Evolutionary conservation across 495 filamentous ascomycete genomes (phyloP).

Genomic region (Xylaria nigripes): DNA sequence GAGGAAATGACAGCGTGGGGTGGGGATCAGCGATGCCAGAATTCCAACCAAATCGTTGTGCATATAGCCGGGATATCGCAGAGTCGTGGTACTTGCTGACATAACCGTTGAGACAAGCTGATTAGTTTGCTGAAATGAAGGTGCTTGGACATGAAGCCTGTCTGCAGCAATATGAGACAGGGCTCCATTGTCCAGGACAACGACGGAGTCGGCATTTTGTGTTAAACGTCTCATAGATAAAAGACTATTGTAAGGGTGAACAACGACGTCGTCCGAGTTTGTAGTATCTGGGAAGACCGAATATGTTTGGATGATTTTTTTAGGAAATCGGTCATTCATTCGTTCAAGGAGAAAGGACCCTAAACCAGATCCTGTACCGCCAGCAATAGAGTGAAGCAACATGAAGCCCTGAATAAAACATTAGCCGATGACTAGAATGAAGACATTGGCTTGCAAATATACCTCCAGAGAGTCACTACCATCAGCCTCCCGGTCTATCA

Average conservation of each 20-base stretch:
- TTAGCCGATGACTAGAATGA: not conserved
- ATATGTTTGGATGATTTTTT: slow-evolving; percentile 98
- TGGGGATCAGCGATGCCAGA: slow-evolving; percentile 90
- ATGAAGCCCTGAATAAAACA: slow-evolving; percentile 71
- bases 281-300: slow-evolving; percentile 94
- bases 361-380: slow-evolving; percentile 89
- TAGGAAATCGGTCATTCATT: slow-evolving; percentile 95
- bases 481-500: slow-evolving; percentile 98
- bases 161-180: slow-evolving; percentile 91
- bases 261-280: slow-evolving; percentile 77
- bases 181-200: slow-evolving; percentile 95
- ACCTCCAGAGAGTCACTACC: slow-evolving; percentile 95
- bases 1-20: slow-evolving; percentile 92
- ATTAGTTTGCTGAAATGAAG: slow-evolving; percentile 95
- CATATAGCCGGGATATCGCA: slow-evolving; percentile 98
- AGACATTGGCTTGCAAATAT: not conserved
- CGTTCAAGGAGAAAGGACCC: slow-evolving; percentile 93
- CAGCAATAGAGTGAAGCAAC: slow-evolving; percentile 95
- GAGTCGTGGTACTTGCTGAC: slow-evolving; percentile 93
- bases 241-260: slow-evolving; percentile 96
- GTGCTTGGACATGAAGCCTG: slow-evolving; percentile 83
- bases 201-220: slow-evolving; percentile 94
- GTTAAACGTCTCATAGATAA: slow-evolving; percentile 84
- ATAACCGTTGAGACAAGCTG: slow-evolving; percentile 97
- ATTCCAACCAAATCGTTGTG: slow-evolving; percentile 98